phyloP scores from a whole-genome alignment of 2,329 filamentous ascomycete species.

The Elsinoe australis region DNA sequence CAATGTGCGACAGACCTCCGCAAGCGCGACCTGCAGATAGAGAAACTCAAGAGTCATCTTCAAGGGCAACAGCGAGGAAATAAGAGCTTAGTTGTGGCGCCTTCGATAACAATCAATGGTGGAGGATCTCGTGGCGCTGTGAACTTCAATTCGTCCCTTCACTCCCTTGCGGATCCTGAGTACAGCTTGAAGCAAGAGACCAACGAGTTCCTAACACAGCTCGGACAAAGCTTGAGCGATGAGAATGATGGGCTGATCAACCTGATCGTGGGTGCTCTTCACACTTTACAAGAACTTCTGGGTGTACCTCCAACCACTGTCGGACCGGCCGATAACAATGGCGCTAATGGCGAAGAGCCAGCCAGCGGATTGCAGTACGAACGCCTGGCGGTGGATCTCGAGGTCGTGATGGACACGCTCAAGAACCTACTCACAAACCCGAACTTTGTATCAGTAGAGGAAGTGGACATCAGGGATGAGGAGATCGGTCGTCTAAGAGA shows the following conservation, averaged over 20 bases:
- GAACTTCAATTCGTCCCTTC: constrained; percentile 38
- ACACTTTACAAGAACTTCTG: constrained; percentile 59
- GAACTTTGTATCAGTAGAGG: constrained; percentile 90
- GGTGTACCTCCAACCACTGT: constrained; percentile 41
- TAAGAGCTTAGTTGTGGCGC: constrained; percentile 35
- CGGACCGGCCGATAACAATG: constrained; percentile 23
- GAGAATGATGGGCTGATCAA: constrained; percentile 80
- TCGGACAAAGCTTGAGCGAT: constrained; percentile 76
- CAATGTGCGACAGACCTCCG: constrained; percentile 86
- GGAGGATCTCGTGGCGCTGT: constrained; percentile 47
- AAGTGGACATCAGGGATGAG: constrained; percentile 85
- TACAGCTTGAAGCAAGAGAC: constrained; percentile 78
- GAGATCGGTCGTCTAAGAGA: constrained; percentile 76
- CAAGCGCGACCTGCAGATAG: constrained; percentile 81
- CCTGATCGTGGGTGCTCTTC: constrained; percentile 63
- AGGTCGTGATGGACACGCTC: constrained; percentile 70
- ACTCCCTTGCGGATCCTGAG: constrained; percentile 46
- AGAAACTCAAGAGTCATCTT: constrained; percentile 80
- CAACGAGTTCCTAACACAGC: constrained; percentile 78
- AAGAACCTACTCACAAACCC: constrained; percentile 83
- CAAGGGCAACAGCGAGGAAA: constrained; percentile 52
- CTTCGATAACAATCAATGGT: constrained; percentile 42
- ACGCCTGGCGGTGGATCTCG: constrained; percentile 62
- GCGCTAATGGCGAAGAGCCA: constrained; percentile 25
- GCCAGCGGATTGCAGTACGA: constrained; percentile 53